Conservation (phyloP, 2,329 filamentous ascomycete species). For the Metarhizium album region DNA sequence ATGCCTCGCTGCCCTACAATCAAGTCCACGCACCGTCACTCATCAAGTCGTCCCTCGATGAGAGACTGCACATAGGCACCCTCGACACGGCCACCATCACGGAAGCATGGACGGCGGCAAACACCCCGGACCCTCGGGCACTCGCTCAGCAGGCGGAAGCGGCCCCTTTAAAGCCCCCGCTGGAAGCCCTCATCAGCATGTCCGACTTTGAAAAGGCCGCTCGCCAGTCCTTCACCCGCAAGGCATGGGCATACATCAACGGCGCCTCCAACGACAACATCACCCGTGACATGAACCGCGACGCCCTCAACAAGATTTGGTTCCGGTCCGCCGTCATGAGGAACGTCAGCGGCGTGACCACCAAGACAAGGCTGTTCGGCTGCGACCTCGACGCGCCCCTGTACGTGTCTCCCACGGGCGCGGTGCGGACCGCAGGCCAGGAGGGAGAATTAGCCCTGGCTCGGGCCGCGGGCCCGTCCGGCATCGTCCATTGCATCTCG, state of each 20-base stretch:
- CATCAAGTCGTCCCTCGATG: conserved; percentile 11
- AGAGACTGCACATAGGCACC: conserved; percentile 8
- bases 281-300: conserved; percentile 13
- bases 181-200: conserved; percentile 14
- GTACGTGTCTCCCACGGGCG: conserved; percentile 14
- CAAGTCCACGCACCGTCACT: conserved; percentile 13
- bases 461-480: conserved; percentile 6
- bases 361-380: conserved; percentile 11
- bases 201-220: conserved; percentile 17
- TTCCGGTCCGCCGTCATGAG: conserved; percentile 15
- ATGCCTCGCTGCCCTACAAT: conserved; percentile 16
- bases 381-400: conserved; percentile 12
- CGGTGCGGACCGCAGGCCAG: conserved; percentile 7
- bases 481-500: conserved; percentile 49
- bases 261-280: conserved; percentile 16
- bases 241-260: conserved; percentile 15
- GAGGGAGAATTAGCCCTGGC: conserved; percentile 14
- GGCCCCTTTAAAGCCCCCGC: conserved; percentile 3
- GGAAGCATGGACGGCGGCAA: background rate
- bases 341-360: conserved; percentile 11
- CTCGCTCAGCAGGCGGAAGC: background rate
- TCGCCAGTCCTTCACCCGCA: conserved; percentile 5
- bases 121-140: too few relatives aligned
- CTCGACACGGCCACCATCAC: conserved; percentile 8
- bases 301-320: conserved; percentile 12